These are phyloP conservation scores for Xylariaceae sp. DNA, from an alignment of 2,329 filamentous ascomycete species.

Conservation along the genomic window DNA sequence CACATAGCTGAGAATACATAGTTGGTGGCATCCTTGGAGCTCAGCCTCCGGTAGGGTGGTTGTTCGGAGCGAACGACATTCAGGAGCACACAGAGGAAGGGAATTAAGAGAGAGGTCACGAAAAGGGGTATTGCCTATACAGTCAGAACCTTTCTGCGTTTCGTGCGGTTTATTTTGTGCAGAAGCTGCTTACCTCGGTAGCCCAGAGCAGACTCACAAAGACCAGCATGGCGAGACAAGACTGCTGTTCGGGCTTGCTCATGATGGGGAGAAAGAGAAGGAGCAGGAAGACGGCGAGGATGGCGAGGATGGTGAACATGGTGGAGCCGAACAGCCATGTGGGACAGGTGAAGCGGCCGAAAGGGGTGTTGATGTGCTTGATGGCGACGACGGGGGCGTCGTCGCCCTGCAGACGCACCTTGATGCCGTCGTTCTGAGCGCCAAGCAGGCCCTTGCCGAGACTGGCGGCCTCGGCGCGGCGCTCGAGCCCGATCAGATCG, in stretches of 20 bases:
- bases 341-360: constrained; percentile 74
- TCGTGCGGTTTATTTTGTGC: not conserved
- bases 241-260: constrained; percentile 86
- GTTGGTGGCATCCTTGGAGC: constrained; percentile 75
- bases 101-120: constrained; percentile 90
- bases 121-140: constrained; percentile 86
- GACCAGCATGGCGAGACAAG: constrained; percentile 88
- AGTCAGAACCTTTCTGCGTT: constrained; percentile 5
- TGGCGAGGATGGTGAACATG: constrained; percentile 71
- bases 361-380: constrained; percentile 73
- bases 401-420: constrained; percentile 79
- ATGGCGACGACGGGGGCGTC: constrained; percentile 60
- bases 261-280: constrained; percentile 79
- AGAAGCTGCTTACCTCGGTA: constrained; percentile 67
- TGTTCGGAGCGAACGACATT: constrained; percentile 78
- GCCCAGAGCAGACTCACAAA: constrained; percentile 96
- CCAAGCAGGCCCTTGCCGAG: constrained; percentile 84
- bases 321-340: constrained; percentile 80
- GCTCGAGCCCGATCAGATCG: constrained; percentile 97
- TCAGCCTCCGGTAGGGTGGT: constrained; percentile 64
- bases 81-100: constrained; percentile 86
- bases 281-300: constrained; percentile 69
- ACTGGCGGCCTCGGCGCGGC: constrained; percentile 90
- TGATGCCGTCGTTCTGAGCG: constrained; percentile 63
- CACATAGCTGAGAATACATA: constrained; percentile 96